Percentiles rank a stretch among this genome's conserved stretches.
These are phyloP conservation scores for Microbotryum lychnidis-dioicae DNA, from an alignment of 1,284 basidiomycete genomes.

Conservation along the genomic window DNA sequence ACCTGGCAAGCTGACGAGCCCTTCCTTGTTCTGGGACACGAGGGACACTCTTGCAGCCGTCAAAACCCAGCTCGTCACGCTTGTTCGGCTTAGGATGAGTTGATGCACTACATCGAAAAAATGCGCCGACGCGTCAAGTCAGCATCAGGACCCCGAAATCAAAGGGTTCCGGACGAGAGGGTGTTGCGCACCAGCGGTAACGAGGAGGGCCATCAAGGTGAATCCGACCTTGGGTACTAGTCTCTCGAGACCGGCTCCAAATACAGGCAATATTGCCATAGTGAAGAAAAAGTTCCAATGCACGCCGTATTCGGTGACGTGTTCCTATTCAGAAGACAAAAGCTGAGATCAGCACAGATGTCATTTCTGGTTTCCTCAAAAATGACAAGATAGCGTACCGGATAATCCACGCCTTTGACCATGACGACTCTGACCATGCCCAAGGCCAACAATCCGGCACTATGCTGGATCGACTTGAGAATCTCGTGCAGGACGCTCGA, in stretches of 20 bases:
- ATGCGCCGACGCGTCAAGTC: background rate
- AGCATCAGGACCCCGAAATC: background rate
- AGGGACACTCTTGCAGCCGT: conserved; percentile 54
- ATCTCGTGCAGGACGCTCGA: conserved; percentile 48
- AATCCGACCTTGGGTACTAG: conserved; percentile 54
- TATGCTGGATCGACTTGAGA: conserved; percentile 31
- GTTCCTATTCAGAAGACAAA: conserved; percentile 55
- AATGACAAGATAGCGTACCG: conserved; percentile 49
- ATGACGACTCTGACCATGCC: conserved; percentile 71
- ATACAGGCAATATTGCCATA: conserved; percentile 66
- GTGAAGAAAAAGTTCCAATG: conserved; percentile 99
- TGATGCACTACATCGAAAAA: conserved; percentile 56
- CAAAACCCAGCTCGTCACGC: conserved; percentile 59
- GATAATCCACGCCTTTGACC: conserved; percentile 91
- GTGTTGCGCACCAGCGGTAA: conserved; percentile 53
- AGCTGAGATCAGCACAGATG: background rate
- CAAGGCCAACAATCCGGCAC: conserved; percentile 60
- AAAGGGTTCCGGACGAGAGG: background rate
- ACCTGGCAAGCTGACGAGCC: conserved; percentile 71
- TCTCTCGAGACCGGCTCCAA: conserved; percentile 63
- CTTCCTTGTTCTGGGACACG: conserved; percentile 84
- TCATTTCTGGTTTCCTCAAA: background rate
- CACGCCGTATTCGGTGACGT: conserved; percentile 87
- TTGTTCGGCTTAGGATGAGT: conserved; percentile 50
- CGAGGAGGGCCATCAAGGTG: conserved; percentile 55